Base-by-base conservation (phyloP, 2,329 filamentous ascomycete genomes). In the Talaromyces piceae region DNA sequence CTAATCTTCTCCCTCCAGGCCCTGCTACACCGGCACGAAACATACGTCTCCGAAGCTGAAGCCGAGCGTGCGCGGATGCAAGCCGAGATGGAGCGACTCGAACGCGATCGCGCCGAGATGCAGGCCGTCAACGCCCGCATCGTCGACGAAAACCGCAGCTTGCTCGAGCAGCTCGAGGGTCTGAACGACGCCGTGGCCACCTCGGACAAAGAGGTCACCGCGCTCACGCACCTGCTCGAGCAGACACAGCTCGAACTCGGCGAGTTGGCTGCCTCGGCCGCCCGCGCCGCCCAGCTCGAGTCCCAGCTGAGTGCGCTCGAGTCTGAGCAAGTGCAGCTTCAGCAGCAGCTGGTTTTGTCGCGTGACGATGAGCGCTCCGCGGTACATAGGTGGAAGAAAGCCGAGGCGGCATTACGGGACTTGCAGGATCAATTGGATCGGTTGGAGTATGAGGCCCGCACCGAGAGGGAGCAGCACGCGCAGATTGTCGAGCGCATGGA, bases 11-110 rank as follows among this genome's bases (percentile, higher is more conserved):
- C 79, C 49, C 70, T 86, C 53, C 83, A 97, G 93, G 90, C 90
- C 54, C 78, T 98, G 51, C 82, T 98, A 39, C 83, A 86, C 57
- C 86, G 91, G 62, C 91, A 98, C 79, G 91, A 97, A 75, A 83
- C 87, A 54, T 96, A 95, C 71, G 91, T 96, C 78, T 85, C 85
- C 59, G 89, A 95, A 68, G 89, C 91, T 54, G 90, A 95, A 74
- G 82, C 83, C 60, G 90, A 96, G 67, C 87, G 91, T 54, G 74
- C 77, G 55, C 81, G 84, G 55, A 82, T 96, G 71, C 78, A 81
- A 41, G 70, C 75, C 44, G 87, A 81, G 55, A 90, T 96, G 65
- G 84, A 87, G 60, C 78, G 78, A 57, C 77, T 98, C 48, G 88
- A 95, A 71, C 68, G 68, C 47, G 78, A 84, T 59, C 95, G 95